Evolutionary conservation across 805 yeast species (phyloP), one percentile per base, ranked within the genome.

Genomic region (Grigorovia yakushimaensis): DNA sequence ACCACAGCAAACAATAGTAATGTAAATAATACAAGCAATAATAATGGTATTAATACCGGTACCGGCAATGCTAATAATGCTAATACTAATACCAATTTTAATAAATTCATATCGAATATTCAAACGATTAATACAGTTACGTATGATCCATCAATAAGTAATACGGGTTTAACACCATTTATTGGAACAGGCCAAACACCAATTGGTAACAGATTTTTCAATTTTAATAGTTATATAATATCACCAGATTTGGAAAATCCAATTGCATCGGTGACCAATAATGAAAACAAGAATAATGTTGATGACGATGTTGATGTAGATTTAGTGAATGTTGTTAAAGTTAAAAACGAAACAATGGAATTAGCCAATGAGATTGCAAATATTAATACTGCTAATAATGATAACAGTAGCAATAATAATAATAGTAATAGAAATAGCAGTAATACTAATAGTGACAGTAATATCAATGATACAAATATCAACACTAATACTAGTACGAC

Each of bases 121-220:
- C 37, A 33, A 33, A 13, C 37, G 6, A 33, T 33, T 3, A 33
- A 33, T 33, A 33, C 37, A 4, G 17, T 7, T 4, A 33, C 17
- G 1, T 41, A 44, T 21, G 49, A 39, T 41, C 43, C 47, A 40
- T 43, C 50, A 40, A 56, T 54, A 39, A 60, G 62, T 4, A 53
- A 57, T 30, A 55, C 65, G 6, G 65, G 67, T 2, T 43, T 62
- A 10, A 60, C 66, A 6, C 66, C 67, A 10, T 63, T 58, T 45
- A 60, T 59, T 22, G 57, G 55, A 43, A 54, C 51, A 5, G 58
- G 59, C 21, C 60, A 59, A 39, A 59, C 65, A 10, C 64, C 66
- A 23, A 45, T 55, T 21, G 54, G 55, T 8, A 56, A 51, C 39
- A 56, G 53, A 43, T 60, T 54, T 42, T 62, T 64, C 51, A 59